Evolutionary conservation across 2,329 filamentous ascomycete species (phyloP).

Genomic region (Torrubiella hemipterigena): DNA sequence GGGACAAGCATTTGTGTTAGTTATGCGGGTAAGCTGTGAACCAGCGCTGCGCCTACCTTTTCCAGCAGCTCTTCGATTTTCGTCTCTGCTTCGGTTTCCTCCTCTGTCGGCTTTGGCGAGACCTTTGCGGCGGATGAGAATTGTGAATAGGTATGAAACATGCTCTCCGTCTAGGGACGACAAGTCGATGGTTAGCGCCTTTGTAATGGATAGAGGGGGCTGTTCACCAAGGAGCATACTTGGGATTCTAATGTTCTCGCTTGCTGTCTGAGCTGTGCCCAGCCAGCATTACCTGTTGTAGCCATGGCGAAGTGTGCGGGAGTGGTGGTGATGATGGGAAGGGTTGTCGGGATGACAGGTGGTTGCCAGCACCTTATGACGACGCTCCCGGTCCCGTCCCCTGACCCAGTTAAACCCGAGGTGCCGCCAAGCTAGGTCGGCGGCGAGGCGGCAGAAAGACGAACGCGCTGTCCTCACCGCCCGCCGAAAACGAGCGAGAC

Average conservation of each 20-base stretch:
- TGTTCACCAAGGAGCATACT: constrained; percentile 36
- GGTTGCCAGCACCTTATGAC: background rate
- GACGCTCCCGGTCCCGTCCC: background rate
- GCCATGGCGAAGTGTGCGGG: too few species aligned
- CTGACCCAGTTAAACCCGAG: background rate
- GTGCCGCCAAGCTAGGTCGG: background rate
- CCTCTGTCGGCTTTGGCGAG: constrained; percentile 70
- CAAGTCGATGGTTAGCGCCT: background rate
- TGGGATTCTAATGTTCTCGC: constrained; percentile 81
- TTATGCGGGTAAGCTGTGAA: background rate
- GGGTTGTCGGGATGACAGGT: constrained; percentile 2
- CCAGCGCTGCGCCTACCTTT: constrained; percentile 41
- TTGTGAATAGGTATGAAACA: constrained; percentile 82
- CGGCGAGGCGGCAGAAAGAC: constrained; percentile 10
- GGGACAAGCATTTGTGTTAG: constrained; percentile 7
- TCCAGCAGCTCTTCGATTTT: constrained; percentile 77
- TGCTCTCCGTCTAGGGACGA: constrained; percentile 58
- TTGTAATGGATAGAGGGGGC: background rate
- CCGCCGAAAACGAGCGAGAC: too few species aligned
- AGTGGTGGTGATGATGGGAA: constrained; percentile 10
- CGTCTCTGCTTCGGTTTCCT: constrained; percentile 67
- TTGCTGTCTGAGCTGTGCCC: constrained; percentile 91
- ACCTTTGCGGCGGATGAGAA: constrained; percentile 73
- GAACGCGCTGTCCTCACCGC: too few species aligned
- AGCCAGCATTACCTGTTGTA: constrained; percentile 51